Base-by-base conservation (phyloP, 768 basidiomycete genomes). In the Termitomyces sp. region DNA sequence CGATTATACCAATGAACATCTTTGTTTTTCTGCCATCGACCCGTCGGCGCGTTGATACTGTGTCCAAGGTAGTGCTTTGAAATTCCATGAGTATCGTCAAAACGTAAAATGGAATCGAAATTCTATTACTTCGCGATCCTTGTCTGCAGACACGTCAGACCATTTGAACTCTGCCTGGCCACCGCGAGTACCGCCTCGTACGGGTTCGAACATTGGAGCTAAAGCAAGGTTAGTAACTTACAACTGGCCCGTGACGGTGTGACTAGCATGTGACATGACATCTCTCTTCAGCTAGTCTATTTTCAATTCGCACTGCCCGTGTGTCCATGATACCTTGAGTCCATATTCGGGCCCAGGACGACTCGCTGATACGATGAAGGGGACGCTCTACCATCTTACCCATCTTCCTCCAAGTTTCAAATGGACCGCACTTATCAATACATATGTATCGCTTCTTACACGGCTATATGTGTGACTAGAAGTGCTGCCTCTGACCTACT, bases 21-120 rank as follows among this genome's bases (percentile, higher is more conserved):
- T 69, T 95, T 94, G 75, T 94, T 93, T 73, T 95, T 95, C 73
- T 97, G 95, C 95, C 95, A 98, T 46, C 95, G 79, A 1, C 95
- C 95, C 1, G 91, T 91, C 0, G 95, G 95, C 2, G 95, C 95
- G 66, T 95, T 95, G 73, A 97, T 83, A 52, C 91, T 91, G 68
- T 96, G 92, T 5, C 95, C 95, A 3, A 98, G 84, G 70, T 98
- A 98, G 72, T 97, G 88, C 88, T 66, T n/a, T 30, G 59, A 52
- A n/a, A 47, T 56, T 32, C 28, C 23, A 49, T 54, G 11, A 40
- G 21, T 14, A 14, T 27, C 30, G 16, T 12, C 16, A 16, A 44
- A 44, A 8, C 12, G 19, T 11, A 3, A 39, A 12, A 43, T 14
- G 19, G 39, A 12, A 1, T 23, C 39, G 48, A 40, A 25, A 34